Evolutionary conservation across 2,329 filamentous ascomycete species (phyloP).

Genomic region (Aurifilum marmelostoma): DNA sequence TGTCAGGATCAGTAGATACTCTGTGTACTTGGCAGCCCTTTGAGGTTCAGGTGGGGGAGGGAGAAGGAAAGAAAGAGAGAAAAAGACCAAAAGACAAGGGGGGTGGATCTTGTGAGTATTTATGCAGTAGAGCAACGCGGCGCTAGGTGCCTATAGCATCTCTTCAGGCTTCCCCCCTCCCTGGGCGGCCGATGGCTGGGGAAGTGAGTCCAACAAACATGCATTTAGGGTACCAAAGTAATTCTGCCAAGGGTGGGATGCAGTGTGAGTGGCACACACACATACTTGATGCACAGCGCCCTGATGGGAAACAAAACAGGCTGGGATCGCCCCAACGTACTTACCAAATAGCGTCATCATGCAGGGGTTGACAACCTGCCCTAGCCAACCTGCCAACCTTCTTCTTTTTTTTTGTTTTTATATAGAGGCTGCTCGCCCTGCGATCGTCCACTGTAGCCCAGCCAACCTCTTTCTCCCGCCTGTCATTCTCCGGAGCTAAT

Average conservation of each 20-base stretch:
- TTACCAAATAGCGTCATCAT: slow-evolving; percentile 23
- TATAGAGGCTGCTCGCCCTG: slow-evolving; percentile 13
- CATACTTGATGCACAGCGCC: slow-evolving; percentile 13
- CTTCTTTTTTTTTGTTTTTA: slow-evolving; percentile 5
- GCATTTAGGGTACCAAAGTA: neutral
- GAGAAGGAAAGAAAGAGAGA: slow-evolving; percentile 46
- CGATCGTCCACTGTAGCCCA: slow-evolving; percentile 22
- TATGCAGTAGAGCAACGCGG: slow-evolving; percentile 35
- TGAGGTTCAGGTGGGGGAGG: slow-evolving; percentile 55
- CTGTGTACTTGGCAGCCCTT: slow-evolving; percentile 63
- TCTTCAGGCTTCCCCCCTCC: neutral
- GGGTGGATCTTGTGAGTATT: slow-evolving; percentile 40
- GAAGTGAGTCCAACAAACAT: slow-evolving; percentile 6
- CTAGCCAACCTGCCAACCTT: slow-evolving; percentile 15
- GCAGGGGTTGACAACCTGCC: slow-evolving; percentile 15
- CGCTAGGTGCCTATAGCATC: slow-evolving; percentile 29
- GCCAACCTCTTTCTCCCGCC: slow-evolving; percentile 21
- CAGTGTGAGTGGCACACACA: slow-evolving; percentile 19
- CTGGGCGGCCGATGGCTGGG: slow-evolving; percentile 12
- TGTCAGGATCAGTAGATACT: slow-evolving; percentile 55
- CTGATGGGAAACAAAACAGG: slow-evolving; percentile 20
- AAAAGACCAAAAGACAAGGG: slow-evolving; percentile 41
- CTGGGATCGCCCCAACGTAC: slow-evolving; percentile 24
- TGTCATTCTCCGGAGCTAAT: neutral
- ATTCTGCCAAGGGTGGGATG: slow-evolving; percentile 17